A percentile compares a stretch with the other conserved stretches of the same genome.
Conservation (phyloP, 495 filamentous ascomycete species). For the Bombardia bombarda region DNA sequence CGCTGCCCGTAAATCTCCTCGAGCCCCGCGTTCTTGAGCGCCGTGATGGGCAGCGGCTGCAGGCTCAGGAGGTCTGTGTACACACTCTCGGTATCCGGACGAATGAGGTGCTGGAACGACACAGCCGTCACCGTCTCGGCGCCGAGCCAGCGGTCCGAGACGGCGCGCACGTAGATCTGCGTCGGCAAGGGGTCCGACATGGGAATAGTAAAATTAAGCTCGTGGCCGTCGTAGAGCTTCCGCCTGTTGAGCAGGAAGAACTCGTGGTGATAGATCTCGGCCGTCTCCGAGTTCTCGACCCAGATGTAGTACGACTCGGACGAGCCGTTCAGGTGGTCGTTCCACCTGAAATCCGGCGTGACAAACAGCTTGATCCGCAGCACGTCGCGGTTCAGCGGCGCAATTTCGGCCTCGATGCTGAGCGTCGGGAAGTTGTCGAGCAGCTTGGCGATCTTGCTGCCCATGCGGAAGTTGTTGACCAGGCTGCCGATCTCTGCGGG, state of each 20-base stretch:
- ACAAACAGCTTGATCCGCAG: constrained; percentile 77
- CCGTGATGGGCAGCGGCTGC: constrained; percentile 80
- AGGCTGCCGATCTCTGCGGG: constrained; percentile 80
- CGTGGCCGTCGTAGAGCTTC: constrained; percentile 89
- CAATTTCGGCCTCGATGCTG: constrained; percentile 85
- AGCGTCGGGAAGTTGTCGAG: constrained; percentile 89
- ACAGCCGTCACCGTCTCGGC: constrained; percentile 93
- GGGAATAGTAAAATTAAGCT: constrained; percentile 96
- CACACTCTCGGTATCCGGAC: constrained; percentile 93
- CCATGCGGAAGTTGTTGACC: constrained; percentile 85
- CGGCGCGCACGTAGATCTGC: constrained; percentile 90
- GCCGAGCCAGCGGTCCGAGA: constrained; percentile 93
- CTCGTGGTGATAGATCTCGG: constrained; percentile 96
- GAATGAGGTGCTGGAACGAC: constrained; percentile 95
- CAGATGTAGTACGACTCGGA: constrained; percentile 97
- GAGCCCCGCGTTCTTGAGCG: constrained; percentile 77
- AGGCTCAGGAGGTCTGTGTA: constrained; percentile 92
- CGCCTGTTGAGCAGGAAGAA: constrained; percentile 85
- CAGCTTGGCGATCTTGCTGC: constrained; percentile 67
- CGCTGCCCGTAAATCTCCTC: constrained; percentile 83
- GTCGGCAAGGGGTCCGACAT: constrained; percentile 84
- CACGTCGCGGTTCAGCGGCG: constrained; percentile 90
- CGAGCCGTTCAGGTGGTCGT: constrained; percentile 86
- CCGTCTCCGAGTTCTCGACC: constrained; percentile 97
- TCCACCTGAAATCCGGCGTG: constrained; percentile 89